phyloP scores from a whole-genome alignment of 2,329 filamentous ascomycete genomes.

The Botrytis paeoniae region DNA sequence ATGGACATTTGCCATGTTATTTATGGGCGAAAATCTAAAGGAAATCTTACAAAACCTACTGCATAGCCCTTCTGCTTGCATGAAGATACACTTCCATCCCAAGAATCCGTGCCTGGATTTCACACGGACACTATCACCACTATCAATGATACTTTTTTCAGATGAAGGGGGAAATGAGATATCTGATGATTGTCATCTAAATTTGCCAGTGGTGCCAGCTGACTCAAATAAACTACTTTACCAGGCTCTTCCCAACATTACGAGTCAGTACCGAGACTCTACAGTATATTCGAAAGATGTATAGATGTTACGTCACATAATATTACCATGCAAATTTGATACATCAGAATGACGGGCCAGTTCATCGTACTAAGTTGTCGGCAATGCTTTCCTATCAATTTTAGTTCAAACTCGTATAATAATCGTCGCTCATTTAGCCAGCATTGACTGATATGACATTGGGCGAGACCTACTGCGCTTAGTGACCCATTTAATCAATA shows the following conservation, averaged over 20 bases:
- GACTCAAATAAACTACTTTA: background rate
- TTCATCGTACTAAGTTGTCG: background rate
- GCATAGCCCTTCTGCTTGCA: background rate
- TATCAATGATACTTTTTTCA: background rate
- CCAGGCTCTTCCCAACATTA: background rate
- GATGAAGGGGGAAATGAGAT: background rate
- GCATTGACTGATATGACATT: background rate
- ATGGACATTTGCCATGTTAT: background rate
- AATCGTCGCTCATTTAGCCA: background rate
- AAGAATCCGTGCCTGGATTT: background rate
- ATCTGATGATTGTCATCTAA: background rate
- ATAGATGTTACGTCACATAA: background rate
- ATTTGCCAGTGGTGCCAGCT: background rate
- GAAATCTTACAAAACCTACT: background rate
- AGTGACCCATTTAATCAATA: background rate
- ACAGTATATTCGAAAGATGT: background rate
- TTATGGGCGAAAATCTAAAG: background rate
- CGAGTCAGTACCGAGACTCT: background rate
- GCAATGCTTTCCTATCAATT: background rate
- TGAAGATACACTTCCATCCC: background rate
- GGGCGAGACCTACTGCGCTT: background rate
- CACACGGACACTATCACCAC: background rate
- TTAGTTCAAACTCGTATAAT: background rate
- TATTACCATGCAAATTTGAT: background rate
- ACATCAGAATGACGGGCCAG: background rate